Percentiles rank a stretch among this genome's conserved stretches.
These are phyloP conservation scores for Pseudogymnoascus sp. DNA, from an alignment of 2,329 filamentous ascomycete genomes.

Conservation along the genomic window DNA sequence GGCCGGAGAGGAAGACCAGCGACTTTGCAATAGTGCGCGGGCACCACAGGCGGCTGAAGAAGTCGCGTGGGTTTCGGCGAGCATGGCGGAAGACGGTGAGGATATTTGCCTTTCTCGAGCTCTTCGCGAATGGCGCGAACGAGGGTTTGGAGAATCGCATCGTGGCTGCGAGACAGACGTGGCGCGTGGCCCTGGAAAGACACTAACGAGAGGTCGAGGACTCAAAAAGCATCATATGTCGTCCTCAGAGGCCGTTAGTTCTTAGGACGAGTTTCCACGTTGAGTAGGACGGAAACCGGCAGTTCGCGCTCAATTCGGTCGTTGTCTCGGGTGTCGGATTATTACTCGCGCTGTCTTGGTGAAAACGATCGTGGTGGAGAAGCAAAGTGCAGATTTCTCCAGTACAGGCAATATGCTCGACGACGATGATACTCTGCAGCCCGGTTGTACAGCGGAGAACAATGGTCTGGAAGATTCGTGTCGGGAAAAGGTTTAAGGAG, in stretches of 20 bases:
- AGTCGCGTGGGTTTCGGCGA: slow-evolving; percentile 2
- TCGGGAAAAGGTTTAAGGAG: slow-evolving; percentile 7
- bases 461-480: neutral
- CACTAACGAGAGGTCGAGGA: slow-evolving; percentile 4
- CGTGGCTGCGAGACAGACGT: neutral
- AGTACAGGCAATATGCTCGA: neutral
- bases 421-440: neutral
- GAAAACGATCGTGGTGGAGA: slow-evolving; percentile 5
- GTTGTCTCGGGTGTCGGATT: slow-evolving; percentile 2
- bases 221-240: slow-evolving; percentile 4
- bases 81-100: neutral
- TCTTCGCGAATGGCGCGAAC: slow-evolving; percentile 2
- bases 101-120: neutral
- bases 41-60: neutral
- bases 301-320: neutral
- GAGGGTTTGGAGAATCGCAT: slow-evolving; percentile 1
- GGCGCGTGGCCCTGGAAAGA: neutral
- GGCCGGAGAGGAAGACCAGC: neutral
- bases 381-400: neutral
- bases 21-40: neutral
- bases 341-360: neutral
- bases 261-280: neutral
- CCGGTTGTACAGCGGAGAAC: neutral
- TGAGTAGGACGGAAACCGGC: neutral
- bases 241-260: neutral